Conservation (phyloP, 208 protist genomes). For the Wallacemonas sp. region DNA sequence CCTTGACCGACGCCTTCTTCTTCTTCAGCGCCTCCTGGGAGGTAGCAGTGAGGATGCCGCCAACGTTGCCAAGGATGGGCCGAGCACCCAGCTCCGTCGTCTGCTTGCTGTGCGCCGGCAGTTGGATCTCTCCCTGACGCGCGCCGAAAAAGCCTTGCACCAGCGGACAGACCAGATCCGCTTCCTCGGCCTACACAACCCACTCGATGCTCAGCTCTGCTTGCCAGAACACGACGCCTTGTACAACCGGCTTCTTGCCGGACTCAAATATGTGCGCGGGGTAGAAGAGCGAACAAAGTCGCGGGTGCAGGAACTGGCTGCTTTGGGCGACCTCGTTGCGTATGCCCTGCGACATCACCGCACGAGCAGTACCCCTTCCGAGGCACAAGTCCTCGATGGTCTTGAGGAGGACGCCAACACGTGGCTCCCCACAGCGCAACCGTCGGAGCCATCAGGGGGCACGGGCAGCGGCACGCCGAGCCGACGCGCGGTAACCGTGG, state of each 20-base stretch:
- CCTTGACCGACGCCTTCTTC: constrained; percentile 40
- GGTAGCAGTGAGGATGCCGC: not conserved
- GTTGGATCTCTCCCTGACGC: constrained; percentile 50
- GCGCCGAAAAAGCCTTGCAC: constrained; percentile 52
- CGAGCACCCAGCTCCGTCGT: constrained; percentile 30
- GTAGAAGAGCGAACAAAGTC: constrained; percentile 35
- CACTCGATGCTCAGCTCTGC: constrained; percentile 66
- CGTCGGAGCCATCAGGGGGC: not conserved
- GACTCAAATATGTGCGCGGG: constrained; percentile 38
- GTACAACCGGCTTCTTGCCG: constrained; percentile 47
- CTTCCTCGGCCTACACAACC: constrained; percentile 51
- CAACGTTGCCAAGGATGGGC: not conserved
- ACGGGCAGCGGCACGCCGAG: not conserved
- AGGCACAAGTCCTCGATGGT: constrained; percentile 26
- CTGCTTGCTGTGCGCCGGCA: constrained; percentile 58
- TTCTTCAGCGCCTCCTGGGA: constrained; percentile 43
- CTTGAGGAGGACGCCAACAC: constrained; percentile 59
- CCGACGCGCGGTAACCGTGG: not conserved
- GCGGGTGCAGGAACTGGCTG: constrained; percentile 25
- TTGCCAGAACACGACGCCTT: constrained; percentile 37
- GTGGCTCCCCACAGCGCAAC: constrained; percentile 32
- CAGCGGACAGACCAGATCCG: constrained; percentile 59
- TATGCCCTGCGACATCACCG: constrained; percentile 37
- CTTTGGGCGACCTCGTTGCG: constrained; percentile 42
- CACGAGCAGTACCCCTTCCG: constrained; percentile 8